A percentile compares a stretch with the other conserved stretches of the same genome.
Evolutionary conservation across 148 eudicot genomes (phyloP).

Genomic region (Polygonum maritimum): DNA sequence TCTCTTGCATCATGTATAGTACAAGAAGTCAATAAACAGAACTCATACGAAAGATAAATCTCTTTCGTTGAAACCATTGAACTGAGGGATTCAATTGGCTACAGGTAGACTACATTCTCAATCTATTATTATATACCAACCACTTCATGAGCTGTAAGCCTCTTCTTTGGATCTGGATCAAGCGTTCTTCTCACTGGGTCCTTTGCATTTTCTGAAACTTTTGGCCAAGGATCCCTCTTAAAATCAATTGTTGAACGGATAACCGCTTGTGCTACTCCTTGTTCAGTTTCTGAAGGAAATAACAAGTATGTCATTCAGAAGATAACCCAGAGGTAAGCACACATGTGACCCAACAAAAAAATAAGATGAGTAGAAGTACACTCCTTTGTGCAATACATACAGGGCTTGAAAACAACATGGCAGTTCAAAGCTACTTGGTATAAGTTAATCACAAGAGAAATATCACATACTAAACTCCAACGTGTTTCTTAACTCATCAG

Average conservation of each 20-base stretch:
- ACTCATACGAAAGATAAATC: background rate
- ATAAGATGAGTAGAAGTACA: no score
- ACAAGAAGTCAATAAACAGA: background rate
- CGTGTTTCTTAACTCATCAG: background rate
- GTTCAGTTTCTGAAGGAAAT: conserved; percentile 58
- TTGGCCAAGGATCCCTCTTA: conserved; percentile 84
- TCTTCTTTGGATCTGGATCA: conserved; percentile 58
- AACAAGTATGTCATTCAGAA: background rate
- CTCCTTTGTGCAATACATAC: background rate
- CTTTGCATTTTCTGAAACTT: conserved; percentile 65
- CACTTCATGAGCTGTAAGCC: conserved; percentile 66
- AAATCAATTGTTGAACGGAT: conserved; percentile 66
- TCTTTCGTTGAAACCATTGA: no score
- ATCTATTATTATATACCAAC: conserved; percentile 39
- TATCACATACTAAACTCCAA: background rate
- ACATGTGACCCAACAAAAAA: no score
- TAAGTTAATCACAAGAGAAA: background rate
- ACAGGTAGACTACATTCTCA: no score
- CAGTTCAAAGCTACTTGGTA: background rate
- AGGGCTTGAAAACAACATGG: background rate
- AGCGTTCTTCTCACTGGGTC: conserved; percentile 75
- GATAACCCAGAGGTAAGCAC: background rate
- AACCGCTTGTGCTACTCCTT: conserved; percentile 86
- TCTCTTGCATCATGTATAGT: background rate
- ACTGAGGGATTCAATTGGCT: no score